Conservation (phyloP, 2,329 filamentous ascomycete species). For the Sphaerulina populicola region DNA sequence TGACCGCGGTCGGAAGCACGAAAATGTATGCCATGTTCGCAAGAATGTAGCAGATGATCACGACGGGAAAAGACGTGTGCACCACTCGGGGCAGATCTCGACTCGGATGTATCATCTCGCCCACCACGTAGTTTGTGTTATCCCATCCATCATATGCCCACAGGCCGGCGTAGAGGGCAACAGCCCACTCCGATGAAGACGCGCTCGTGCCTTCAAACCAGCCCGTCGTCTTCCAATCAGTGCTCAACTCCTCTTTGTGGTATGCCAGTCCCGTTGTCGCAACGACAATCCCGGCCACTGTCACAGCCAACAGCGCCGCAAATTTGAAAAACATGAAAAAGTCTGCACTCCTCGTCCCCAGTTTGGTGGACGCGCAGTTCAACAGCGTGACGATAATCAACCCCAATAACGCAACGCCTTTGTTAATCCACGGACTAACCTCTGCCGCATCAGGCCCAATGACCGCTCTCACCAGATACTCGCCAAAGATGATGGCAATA, state of each 20-base stretch:
- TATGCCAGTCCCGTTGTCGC: constrained; percentile 75
- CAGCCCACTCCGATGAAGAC: constrained; percentile 78
- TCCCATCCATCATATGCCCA: constrained; percentile 99
- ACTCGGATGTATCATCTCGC: constrained; percentile 85
- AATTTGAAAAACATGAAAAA: constrained; percentile 97
- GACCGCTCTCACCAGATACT: constrained; percentile 83
- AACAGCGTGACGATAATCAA: constrained; percentile 69
- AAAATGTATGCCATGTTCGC: constrained; percentile 93
- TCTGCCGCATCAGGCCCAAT: constrained; percentile 79
- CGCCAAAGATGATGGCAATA: constrained; percentile 94
- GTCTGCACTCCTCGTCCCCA: constrained; percentile 81
- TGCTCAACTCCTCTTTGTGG: constrained; percentile 53
- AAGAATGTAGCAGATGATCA: constrained; percentile 81
- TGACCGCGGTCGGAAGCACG: constrained; percentile 69
- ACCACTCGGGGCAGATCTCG: constrained; percentile 90
- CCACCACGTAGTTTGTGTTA: constrained; percentile 96
- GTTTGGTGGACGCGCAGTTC: constrained; percentile 83
- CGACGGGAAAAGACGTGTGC: constrained; percentile 89
- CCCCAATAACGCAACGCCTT: constrained; percentile 71
- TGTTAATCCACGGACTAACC: constrained; percentile 81
- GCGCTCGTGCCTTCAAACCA: constrained; percentile 85
- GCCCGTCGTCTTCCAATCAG: constrained; percentile 68
- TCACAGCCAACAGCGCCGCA: constrained; percentile 75
- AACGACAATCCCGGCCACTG: constrained; percentile 79
- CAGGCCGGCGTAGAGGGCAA: constrained; percentile 87